These are phyloP conservation scores for Endotrypanum monterogeii DNA, from an alignment of 208 protist genomes.

Conservation along the genomic window DNA sequence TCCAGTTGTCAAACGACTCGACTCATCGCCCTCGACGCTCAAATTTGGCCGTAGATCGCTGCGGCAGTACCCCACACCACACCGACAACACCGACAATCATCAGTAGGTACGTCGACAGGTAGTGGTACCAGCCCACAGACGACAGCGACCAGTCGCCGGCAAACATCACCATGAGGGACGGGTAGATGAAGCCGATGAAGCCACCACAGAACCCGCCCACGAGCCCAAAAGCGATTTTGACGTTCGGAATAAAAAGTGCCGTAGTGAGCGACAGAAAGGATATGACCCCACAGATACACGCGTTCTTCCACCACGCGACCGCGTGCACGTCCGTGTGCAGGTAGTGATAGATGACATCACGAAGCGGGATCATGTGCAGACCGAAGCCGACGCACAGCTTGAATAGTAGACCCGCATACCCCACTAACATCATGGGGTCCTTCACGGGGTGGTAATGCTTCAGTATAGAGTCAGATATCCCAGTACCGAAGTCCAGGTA, in stretches of 20 bases:
- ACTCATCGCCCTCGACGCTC: neutral
- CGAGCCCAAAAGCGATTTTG: slow-evolving; percentile 70
- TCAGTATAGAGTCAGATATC: slow-evolving; percentile 46
- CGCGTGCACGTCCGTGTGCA: slow-evolving; percentile 34
- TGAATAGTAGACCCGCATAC: slow-evolving; percentile 69
- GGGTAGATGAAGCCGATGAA: slow-evolving; percentile 82
- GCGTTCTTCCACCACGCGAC: slow-evolving; percentile 62
- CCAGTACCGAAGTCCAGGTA: slow-evolving; percentile 75
- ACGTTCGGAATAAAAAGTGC: slow-evolving; percentile 80
- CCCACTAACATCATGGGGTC: slow-evolving; percentile 49
- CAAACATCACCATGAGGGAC: slow-evolving; percentile 70
- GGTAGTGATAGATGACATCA: slow-evolving; percentile 62
- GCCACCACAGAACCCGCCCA: slow-evolving; percentile 70
- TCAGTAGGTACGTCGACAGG: slow-evolving; percentile 55
- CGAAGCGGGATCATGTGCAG: slow-evolving; percentile 69
- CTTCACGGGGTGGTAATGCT: slow-evolving; percentile 61
- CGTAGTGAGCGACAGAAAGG: slow-evolving; percentile 36
- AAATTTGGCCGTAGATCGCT: slow-evolving; percentile 58
- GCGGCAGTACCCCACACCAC: slow-evolving; percentile 62
- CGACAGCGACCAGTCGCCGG: slow-evolving; percentile 45
- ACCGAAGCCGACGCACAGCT: slow-evolving; percentile 70
- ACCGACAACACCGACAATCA: slow-evolving; percentile 65
- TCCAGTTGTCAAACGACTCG: no score
- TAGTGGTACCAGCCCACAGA: slow-evolving; percentile 56
- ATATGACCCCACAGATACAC: slow-evolving; percentile 37